A percentile compares a stretch with the other conserved stretches of the same genome.
Evolutionary conservation across 805 yeast genomes (phyloP).

Genomic region (Komagataella phaffii): DNA sequence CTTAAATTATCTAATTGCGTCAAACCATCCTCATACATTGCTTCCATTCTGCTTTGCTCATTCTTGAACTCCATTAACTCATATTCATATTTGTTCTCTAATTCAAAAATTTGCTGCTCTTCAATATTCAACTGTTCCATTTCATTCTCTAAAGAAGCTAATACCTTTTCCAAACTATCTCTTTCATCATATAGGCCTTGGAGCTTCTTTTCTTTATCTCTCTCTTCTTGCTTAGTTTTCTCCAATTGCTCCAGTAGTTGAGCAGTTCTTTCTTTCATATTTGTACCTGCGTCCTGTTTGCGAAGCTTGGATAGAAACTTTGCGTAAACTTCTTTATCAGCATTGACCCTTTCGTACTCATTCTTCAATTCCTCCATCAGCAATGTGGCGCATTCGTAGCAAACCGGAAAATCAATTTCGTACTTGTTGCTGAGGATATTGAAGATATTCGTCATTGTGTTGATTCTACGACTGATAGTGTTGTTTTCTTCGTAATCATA

Average conservation of each 20-base stretch:
- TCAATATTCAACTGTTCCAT: constrained; percentile 22
- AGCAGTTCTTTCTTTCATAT: constrained; percentile 23
- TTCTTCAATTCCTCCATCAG: constrained; percentile 51
- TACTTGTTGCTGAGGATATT: constrained; percentile 65
- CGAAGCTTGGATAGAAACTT: constrained; percentile 60
- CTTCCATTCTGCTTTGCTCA: constrained; percentile 49
- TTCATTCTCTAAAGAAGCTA: constrained; percentile 29
- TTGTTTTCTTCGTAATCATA: neutral
- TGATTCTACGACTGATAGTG: constrained; percentile 30
- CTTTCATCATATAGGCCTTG: constrained; percentile 28
- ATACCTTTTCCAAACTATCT: constrained; percentile 30
- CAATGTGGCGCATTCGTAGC: constrained; percentile 68
- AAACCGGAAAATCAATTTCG: constrained; percentile 77
- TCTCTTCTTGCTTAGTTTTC: constrained; percentile 26
- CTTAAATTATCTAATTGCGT: constrained; percentile 60
- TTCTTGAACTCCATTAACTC: constrained; percentile 34
- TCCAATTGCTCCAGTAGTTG: constrained; percentile 31
- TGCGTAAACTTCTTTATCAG: constrained; percentile 69
- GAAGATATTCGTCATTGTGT: constrained; percentile 50
- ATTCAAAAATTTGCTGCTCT: constrained; percentile 29
- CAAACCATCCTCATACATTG: constrained; percentile 47
- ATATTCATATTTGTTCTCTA: constrained; percentile 42
- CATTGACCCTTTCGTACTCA: constrained; percentile 58
- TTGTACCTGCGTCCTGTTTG: constrained; percentile 32
- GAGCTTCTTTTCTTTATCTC: constrained; percentile 21